Evolutionary conservation across 306 rosid genomes (phyloP).

Genomic region (Cucumis cinereus): DNA sequence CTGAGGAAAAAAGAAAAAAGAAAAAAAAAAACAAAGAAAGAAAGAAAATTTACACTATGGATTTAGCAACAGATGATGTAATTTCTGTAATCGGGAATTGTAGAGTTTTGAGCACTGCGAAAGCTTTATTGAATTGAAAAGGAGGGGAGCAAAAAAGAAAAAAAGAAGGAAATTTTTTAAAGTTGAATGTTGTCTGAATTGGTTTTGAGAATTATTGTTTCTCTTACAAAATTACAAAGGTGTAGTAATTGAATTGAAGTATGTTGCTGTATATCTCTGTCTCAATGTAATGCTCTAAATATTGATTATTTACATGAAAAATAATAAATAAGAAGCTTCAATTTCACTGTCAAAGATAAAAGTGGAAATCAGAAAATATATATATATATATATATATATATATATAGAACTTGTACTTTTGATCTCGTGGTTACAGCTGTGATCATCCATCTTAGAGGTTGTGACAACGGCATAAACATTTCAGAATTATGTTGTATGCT

Average conservation of each 20-base stretch:
- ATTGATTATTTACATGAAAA: not conserved
- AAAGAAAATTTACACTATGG: slow-evolving; percentile 30
- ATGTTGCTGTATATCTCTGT: not conserved
- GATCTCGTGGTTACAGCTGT: too few species aligned
- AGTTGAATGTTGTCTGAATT: not conserved
- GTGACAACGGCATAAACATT: too few species aligned
- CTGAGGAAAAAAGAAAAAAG: not conserved
- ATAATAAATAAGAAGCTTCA: not conserved
- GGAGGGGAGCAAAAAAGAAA: not conserved
- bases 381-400: too few species aligned
- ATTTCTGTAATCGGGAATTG: slow-evolving; percentile 63
- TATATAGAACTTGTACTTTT: too few species aligned
- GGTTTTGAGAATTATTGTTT: not conserved
- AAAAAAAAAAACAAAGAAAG: not conserved
- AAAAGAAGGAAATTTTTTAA: not conserved
- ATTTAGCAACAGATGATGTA: slow-evolving; percentile 40
- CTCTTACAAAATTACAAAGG: not conserved
- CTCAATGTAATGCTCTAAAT: not conserved
- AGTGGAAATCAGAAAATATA: not conserved
- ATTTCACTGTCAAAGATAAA: not conserved
- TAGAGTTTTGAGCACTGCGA: slow-evolving; percentile 56
- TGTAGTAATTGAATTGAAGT: not conserved
- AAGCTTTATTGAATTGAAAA: slow-evolving; percentile 41
- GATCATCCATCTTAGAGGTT: too few species aligned
- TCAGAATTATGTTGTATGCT: too few species aligned